These are phyloP conservation scores for Climacium dendroides DNA, from an alignment of 225 moss, liverwort and hornwort genomes.

Conservation along the genomic window DNA sequence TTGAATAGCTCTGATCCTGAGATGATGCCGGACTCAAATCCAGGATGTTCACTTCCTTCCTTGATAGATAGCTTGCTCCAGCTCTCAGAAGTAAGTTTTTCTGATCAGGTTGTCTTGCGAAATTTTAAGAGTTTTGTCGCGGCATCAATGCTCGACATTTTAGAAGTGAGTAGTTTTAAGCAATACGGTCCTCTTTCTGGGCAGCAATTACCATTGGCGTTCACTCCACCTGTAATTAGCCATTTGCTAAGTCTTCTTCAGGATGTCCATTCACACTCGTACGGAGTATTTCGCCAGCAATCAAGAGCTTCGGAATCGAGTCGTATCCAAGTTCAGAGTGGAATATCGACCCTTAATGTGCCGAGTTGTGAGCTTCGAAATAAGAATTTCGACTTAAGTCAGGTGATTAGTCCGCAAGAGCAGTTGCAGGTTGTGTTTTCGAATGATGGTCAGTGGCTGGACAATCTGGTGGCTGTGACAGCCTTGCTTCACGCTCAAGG, in stretches of 20 bases:
- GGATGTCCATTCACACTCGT: constrained; percentile 58
- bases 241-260: constrained; percentile 77
- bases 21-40: constrained; percentile 53
- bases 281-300: constrained; percentile 28
- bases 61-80: constrained; percentile 78
- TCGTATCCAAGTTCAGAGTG: neutral
- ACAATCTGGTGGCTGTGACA: constrained; percentile 71
- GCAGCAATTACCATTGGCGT: constrained; percentile 73
- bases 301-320: constrained; percentile 18
- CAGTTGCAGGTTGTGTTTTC: constrained; percentile 77
- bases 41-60: constrained; percentile 65
- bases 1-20: constrained; percentile 64
- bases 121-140: constrained; percentile 76
- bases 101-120: constrained; percentile 44
- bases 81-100: constrained; percentile 47
- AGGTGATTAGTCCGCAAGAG: constrained; percentile 56
- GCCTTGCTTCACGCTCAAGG: constrained; percentile 96
- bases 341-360: constrained; percentile 4
- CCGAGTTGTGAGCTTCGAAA: constrained; percentile 52
- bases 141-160: constrained; percentile 65
- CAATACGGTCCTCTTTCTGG: constrained; percentile 52
- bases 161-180: constrained; percentile 54
- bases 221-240: constrained; percentile 77
- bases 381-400: constrained; percentile 46
- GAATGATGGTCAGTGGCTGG: constrained; percentile 73